A percentile compares a stretch with the other conserved stretches of the same genome.
phyloP scores from a whole-genome alignment of 164 flowering plant species.

The Saururus chinensis region DNA sequence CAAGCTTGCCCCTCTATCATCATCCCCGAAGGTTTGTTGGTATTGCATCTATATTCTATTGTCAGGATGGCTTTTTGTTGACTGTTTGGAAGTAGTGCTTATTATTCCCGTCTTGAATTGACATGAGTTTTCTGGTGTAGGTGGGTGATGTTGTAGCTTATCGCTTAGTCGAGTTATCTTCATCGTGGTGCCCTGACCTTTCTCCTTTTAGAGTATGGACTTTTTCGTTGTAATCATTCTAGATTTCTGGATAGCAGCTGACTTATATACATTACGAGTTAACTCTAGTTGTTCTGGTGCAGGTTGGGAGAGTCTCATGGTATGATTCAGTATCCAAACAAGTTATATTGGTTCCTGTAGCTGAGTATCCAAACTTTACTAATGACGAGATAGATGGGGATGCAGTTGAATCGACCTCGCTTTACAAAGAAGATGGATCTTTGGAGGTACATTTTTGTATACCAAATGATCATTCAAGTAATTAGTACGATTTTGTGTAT shows the following conservation, averaged over 20 bases:
- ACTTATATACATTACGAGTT: not conserved
- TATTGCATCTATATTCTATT: not conserved
- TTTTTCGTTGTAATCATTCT: not conserved
- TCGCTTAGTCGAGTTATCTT: slow-evolving; percentile 79
- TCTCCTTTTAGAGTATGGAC: slow-evolving; percentile 64
- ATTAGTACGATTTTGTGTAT: not conserved
- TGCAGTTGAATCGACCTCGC: slow-evolving; percentile 24
- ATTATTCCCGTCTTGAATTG: not conserved
- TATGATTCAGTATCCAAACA: slow-evolving; percentile 35
- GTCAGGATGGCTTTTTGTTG: not conserved
- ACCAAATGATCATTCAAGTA: not conserved
- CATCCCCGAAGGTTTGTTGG: not conserved
- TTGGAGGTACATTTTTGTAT: slow-evolving; percentile 47
- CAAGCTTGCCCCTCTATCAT: not conserved
- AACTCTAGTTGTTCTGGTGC: slow-evolving; percentile 4
- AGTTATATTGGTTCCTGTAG: slow-evolving; percentile 38
- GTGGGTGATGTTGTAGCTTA: slow-evolving; percentile 82
- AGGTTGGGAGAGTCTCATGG: slow-evolving; percentile 71
- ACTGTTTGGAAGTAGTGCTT: no score
- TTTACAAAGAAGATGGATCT: slow-evolving; percentile 81
- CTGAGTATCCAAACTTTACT: slow-evolving; percentile 48
- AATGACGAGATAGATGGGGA: slow-evolving; percentile 36
- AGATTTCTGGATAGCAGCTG: not conserved
- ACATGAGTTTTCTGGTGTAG: slow-evolving; percentile 27
- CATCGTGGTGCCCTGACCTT: slow-evolving; percentile 83